Base-by-base conservation (phyloP, 495 filamentous ascomycete genomes). In the Trichoderma virens region DNA sequence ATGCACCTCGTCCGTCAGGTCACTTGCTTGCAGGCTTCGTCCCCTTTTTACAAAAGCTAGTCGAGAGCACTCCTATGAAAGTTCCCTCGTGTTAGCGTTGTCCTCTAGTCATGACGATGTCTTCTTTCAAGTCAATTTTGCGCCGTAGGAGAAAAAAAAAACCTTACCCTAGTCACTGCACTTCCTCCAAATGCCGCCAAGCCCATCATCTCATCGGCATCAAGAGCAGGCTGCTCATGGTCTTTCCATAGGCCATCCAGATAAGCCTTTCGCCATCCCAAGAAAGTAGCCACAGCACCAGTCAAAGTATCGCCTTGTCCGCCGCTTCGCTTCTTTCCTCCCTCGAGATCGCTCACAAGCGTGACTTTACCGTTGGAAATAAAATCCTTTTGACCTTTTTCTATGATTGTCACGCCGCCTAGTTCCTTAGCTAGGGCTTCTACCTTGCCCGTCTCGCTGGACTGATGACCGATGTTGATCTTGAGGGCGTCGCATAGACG, bases 291-390 rank as follows among this genome's bases (percentile, higher is more conserved):
- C 67, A 98, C 79, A 60, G 86, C 86, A 8, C 94, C 94, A 3
- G 94, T 98, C 68, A 98, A 77, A 11, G 94, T 98, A 78, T 98
- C 94, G 11, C 94, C 94, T 73, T 98, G 94, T 3, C 94, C 94
- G 45, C 94, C 95, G 62, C 88, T 93, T 64, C 94, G 80, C 83
- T 98, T 98, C 70, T 86, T 71, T 3, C 94, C 93, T 7, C 94
- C 94, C 68, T 83, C 73, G 27, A 89, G 71, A 69, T 96, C 91
- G 47, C 86, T 87, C 27, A 89, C 79, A 35, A 90, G 72, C 59
- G 90, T 94, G 16, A 79, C 80, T 59, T 83, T 80, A 20, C 94
- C 94, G 71, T 97, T 92, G 7, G 86, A 89, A 66, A 98, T 90
- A 65, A 89, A 85, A 73, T 98, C 94, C 61, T 84, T 85, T n/a